Evolutionary conservation across 2,329 filamentous ascomycete genomes (phyloP).

Genomic region (Endothia cerciana): DNA sequence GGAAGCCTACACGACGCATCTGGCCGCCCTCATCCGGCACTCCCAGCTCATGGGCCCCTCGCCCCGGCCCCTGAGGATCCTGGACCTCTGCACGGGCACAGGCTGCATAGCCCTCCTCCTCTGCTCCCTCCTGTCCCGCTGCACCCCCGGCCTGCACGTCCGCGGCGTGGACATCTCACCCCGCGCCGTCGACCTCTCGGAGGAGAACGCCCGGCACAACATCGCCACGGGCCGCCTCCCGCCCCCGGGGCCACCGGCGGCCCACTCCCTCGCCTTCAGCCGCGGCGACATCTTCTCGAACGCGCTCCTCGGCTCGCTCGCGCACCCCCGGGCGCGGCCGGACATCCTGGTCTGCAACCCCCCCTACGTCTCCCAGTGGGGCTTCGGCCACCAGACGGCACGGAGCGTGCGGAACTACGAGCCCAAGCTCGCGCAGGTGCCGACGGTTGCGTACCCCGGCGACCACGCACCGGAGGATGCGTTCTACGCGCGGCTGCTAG

Average conservation of each 20-base stretch:
- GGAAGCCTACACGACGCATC: slow-evolving; percentile 66
- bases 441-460: slow-evolving; percentile 33
- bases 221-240: slow-evolving; percentile 32
- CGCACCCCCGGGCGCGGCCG: slow-evolving; percentile 20
- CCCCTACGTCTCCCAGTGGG: slow-evolving; percentile 77
- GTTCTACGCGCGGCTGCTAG: slow-evolving; percentile 71
- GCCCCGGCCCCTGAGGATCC: slow-evolving; percentile 54
- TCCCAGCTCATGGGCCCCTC: slow-evolving; percentile 21
- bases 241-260: slow-evolving; percentile 29
- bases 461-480: slow-evolving; percentile 47
- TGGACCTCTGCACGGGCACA: slow-evolving; percentile 89
- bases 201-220: slow-evolving; percentile 64
- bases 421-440: slow-evolving; percentile 78
- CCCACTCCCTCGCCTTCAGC: slow-evolving; percentile 26
- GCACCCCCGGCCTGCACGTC: slow-evolving; percentile 51
- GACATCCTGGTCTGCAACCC: slow-evolving; percentile 87
- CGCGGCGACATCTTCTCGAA: slow-evolving; percentile 51
- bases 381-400: slow-evolving; percentile 65
- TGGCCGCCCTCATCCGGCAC: slow-evolving; percentile 50
- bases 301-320: slow-evolving; percentile 13
- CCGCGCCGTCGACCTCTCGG: slow-evolving; percentile 66
- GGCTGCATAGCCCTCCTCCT: slow-evolving; percentile 87
- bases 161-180: slow-evolving; percentile 75
- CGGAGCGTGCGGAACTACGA: slow-evolving; percentile 82
- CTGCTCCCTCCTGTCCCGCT: slow-evolving; percentile 54